A percentile compares a stretch with the other conserved stretches of the same genome.
Conservation (phyloP, 345 rosid genomes). For the Boechera retrofracta region DNA sequence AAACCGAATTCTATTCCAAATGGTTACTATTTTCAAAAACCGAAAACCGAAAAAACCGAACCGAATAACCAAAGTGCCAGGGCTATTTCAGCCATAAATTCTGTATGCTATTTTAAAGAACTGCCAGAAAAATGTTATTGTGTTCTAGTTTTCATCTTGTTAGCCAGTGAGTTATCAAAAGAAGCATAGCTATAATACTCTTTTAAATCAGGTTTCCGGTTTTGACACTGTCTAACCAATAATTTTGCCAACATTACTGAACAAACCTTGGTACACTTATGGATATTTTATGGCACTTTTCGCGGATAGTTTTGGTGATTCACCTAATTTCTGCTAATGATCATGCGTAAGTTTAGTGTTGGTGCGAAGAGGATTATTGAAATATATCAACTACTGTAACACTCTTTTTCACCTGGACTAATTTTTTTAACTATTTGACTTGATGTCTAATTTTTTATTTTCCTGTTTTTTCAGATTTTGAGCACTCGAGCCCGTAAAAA, state of each 20-base stretch:
- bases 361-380: background rate
- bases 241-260: background rate
- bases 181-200: background rate
- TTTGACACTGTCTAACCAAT: conserved; percentile 4
- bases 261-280: conserved; percentile 6
- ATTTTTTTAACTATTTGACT: conserved; percentile 13
- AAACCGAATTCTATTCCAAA: no score
- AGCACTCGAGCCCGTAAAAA: conserved; percentile 88
- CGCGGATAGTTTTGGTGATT: background rate
- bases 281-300: conserved; percentile 1
- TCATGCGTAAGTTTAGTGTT: conserved; percentile 14
- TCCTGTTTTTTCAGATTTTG: conserved; percentile 56
- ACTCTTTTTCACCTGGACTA: background rate
- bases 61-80: no score
- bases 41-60: no score
- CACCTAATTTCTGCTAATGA: background rate
- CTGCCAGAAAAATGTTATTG: background rate
- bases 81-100: background rate
- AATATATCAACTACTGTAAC: background rate
- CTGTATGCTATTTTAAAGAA: conserved; percentile 3
- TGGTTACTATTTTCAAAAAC: no score
- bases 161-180: background rate
- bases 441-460: conserved; percentile 14
- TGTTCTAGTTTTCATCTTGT: conserved; percentile 17
- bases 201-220: background rate